Evolutionary conservation across 2,329 filamentous ascomycete genomes (phyloP).

Genomic region (Ceratocystis eucalypticola): DNA sequence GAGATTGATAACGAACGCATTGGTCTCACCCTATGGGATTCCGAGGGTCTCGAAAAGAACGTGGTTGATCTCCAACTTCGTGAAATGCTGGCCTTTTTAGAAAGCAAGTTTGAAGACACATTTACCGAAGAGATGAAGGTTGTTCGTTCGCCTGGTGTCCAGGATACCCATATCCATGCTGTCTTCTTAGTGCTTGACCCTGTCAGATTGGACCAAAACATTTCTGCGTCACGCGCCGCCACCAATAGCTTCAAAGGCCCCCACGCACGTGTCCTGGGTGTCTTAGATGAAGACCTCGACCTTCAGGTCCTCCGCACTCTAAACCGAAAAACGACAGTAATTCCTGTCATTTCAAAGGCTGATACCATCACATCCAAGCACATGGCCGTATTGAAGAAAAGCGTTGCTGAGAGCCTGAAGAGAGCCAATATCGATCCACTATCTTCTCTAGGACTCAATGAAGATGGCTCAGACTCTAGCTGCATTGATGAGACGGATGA

Average conservation of each 20-base stretch:
- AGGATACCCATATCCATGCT: slow-evolving; percentile 95
- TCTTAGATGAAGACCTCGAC: slow-evolving; percentile 78
- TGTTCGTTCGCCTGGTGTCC: slow-evolving; percentile 75
- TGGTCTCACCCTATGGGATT: slow-evolving; percentile 92
- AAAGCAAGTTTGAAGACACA: slow-evolving; percentile 97
- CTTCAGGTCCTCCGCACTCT: slow-evolving; percentile 78
- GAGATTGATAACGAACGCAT: slow-evolving; percentile 87
- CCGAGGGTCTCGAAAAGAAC: slow-evolving; percentile 85
- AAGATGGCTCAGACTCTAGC: slow-evolving; percentile 46
- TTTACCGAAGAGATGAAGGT: slow-evolving; percentile 98
- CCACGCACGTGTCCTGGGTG: slow-evolving; percentile 41
- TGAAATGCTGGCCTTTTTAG: slow-evolving; percentile 81
- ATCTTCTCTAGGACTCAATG: slow-evolving; percentile 70
- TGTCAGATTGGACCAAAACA: slow-evolving; percentile 67
- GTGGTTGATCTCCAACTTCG: slow-evolving; percentile 88
- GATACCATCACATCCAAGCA: slow-evolving; percentile 93
- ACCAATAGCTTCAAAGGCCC: slow-evolving; percentile 30
- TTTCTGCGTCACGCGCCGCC: slow-evolving; percentile 49
- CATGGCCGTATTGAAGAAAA: slow-evolving; percentile 82
- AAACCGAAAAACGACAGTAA: slow-evolving; percentile 85
- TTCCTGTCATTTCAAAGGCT: slow-evolving; percentile 90
- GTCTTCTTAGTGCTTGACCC: slow-evolving; percentile 89
- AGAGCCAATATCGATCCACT: slow-evolving; percentile 76
- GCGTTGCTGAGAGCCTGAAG: slow-evolving; percentile 79
- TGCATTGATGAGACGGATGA: slow-evolving; percentile 47